Percentiles rank a stretch among this genome's conserved stretches.
Evolutionary conservation across 345 rosid genomes (phyloP).

Genomic region (Clarkia xantiana): DNA sequence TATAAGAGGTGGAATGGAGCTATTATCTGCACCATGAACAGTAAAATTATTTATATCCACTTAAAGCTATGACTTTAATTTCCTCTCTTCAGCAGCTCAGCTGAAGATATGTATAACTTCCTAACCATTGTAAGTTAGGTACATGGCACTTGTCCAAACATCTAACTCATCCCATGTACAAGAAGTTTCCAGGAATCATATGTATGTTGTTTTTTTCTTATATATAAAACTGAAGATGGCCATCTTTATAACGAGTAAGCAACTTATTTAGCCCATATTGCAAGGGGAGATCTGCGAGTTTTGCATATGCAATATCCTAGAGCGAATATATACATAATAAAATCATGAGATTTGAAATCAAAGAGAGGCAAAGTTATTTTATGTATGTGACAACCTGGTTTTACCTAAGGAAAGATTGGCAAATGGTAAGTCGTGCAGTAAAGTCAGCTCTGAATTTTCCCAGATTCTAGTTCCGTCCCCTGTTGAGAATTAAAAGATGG

Average conservation of each 20-base stretch:
- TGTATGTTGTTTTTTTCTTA: background rate
- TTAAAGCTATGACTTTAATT: too few relatives aligned
- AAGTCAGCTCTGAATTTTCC: constrained; percentile 23
- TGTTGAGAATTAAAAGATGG: constrained; percentile 25
- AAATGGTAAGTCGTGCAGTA: constrained; percentile 34
- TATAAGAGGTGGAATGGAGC: constrained; percentile 50
- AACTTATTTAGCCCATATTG: constrained; percentile 32
- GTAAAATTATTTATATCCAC: background rate
- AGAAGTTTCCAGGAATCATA: too few relatives aligned
- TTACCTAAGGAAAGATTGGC: constrained; percentile 52
- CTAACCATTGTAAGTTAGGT: too few relatives aligned
- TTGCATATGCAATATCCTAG: constrained; percentile 38
- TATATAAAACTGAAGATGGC: background rate
- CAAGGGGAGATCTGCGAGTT: constrained; percentile 31
- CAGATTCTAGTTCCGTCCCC: constrained; percentile 31
- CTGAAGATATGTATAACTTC: too few relatives aligned
- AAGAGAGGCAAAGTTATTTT: too few relatives aligned
- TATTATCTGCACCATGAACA: constrained; percentile 19
- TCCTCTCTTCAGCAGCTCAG: too few relatives aligned
- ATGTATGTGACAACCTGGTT: too few relatives aligned
- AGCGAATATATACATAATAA: too few relatives aligned
- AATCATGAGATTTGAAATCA: too few relatives aligned
- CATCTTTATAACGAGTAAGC: background rate
- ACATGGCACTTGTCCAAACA: too few relatives aligned
- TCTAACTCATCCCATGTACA: too few relatives aligned